Evolutionary conservation across 768 basidiomycete species (phyloP), one percentile per base, ranked within the genome.

Genomic region (Pulveroboletus sp.): DNA sequence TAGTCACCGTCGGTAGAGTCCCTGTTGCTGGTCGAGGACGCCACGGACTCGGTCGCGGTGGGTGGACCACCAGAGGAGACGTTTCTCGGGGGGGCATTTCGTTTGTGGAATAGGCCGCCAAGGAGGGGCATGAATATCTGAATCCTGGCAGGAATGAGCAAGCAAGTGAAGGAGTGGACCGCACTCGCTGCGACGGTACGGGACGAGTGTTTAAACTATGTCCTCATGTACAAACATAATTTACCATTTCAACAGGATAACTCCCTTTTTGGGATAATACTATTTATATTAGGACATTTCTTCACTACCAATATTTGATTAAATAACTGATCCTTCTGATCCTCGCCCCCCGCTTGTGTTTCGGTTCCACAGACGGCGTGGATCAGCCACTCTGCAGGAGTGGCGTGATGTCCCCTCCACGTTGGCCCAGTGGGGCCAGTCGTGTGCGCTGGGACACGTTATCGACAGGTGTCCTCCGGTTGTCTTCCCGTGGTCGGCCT

Each of bases 1-100:
- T 66, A 60, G 53, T 70, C 71, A 15, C 56, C 51, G 15, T 76
- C 74, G 58, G 57, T 32, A 10, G 59, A 62, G 10, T 56, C 56
- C n/a, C 33, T 48, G 17, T 51, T 55, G 46, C 57, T 61, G 24
- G 46, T 15, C 0, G 54, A 52, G 10, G 59, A 63, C 0, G 58
- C 47, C 8, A 46, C 39, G 15, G 65, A 63, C 11, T 52, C 55
- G 2, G 55, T 36, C 9, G 61, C 28, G 5, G 53, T 43, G 8
- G 50, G 27, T 5, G 39, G 33, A 0, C 15, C 32, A 11, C 6
- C n/a, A 6, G 32, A 5, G 3, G 18, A 6, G 1, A 3, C 26
- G 6, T 6, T 27, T 38, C 46, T 38, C 17, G 42, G 31, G 5
- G 47, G 21, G 1, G 33, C 12, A 8, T 43, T 50, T 39, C 66